phyloP scores from a whole-genome alignment of 2,329 filamentous ascomycete genomes.

The Neonectria magnoliae region DNA sequence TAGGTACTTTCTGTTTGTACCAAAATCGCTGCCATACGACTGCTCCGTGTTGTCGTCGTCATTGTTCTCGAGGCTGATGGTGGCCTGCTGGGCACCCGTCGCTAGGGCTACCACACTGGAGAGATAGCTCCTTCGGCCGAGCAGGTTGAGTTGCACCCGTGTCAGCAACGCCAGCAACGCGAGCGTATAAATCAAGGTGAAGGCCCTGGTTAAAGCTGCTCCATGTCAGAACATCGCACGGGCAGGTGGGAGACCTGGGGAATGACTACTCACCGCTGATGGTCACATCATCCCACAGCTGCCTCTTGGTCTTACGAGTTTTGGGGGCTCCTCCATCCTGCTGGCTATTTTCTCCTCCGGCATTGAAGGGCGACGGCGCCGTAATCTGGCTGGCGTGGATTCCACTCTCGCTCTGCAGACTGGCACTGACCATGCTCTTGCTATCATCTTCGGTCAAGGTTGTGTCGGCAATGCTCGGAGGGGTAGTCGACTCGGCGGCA shows the following conservation, averaged over 20 bases:
- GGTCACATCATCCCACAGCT: constrained; percentile 97
- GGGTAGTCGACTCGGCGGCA: constrained; percentile 62
- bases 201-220: constrained; percentile 86
- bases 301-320: constrained; percentile 80
- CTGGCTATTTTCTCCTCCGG: constrained; percentile 46
- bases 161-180: constrained; percentile 91
- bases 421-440: constrained; percentile 77
- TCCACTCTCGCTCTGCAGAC: constrained; percentile 82
- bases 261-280: constrained; percentile 79
- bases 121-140: constrained; percentile 93
- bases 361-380: constrained; percentile 62
- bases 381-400: constrained; percentile 83
- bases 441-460: constrained; percentile 86
- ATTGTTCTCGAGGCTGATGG: constrained; percentile 91
- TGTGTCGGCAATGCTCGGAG: constrained; percentile 71
- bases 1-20: constrained; percentile 93
- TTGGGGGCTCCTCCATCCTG: constrained; percentile 59
- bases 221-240: constrained; percentile 23
- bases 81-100: constrained; percentile 75
- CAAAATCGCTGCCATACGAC: constrained; percentile 90
- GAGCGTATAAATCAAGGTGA: constrained; percentile 92
- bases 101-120: constrained; percentile 94
- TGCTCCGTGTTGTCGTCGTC: constrained; percentile 88
- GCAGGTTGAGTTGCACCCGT: constrained; percentile 94
- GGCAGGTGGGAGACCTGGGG: neutral